Evolutionary conservation across 148 eudicot genomes (phyloP).

Genomic region (Heliamphora exappendiculata): DNA sequence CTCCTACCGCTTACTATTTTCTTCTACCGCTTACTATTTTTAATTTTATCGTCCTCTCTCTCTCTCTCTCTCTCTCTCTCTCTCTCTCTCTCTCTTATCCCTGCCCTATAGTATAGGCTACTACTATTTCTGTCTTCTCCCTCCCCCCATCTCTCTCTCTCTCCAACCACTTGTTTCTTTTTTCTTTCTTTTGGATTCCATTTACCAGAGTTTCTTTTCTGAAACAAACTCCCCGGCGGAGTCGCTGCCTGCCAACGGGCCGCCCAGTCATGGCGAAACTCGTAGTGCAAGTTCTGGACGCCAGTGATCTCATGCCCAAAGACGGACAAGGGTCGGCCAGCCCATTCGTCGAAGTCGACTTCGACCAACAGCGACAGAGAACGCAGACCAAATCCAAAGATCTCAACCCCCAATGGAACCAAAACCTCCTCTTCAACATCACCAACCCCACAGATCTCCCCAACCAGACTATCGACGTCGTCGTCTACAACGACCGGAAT

Average conservation of each 20-base stretch:
- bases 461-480: slow-evolving; percentile 36
- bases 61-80: not conserved
- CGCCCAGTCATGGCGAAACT: slow-evolving; percentile 44
- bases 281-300: slow-evolving; percentile 65
- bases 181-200: not conserved
- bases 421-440: slow-evolving; percentile 48
- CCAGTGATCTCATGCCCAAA: slow-evolving; percentile 84
- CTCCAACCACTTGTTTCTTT: no score
- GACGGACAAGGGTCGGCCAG: slow-evolving; percentile 92
- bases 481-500: slow-evolving; percentile 43
- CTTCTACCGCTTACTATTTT: not conserved
- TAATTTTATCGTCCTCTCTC: not conserved
- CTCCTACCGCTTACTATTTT: slow-evolving; percentile 14
- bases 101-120: no score
- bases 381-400: slow-evolving; percentile 60
- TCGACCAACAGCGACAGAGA: slow-evolving; percentile 33
- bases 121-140: no score
- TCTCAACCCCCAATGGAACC: slow-evolving; percentile 76
- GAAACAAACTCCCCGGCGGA: not conserved
- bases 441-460: slow-evolving; percentile 24
- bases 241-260: not conserved
- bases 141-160: not conserved
- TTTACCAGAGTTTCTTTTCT: not conserved
- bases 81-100: no score
- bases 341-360: slow-evolving; percentile 71